Evolutionary conservation across 371 early-diverging fungal genomes (phyloP).

Genomic region (Rhizomucor pusillus): DNA sequence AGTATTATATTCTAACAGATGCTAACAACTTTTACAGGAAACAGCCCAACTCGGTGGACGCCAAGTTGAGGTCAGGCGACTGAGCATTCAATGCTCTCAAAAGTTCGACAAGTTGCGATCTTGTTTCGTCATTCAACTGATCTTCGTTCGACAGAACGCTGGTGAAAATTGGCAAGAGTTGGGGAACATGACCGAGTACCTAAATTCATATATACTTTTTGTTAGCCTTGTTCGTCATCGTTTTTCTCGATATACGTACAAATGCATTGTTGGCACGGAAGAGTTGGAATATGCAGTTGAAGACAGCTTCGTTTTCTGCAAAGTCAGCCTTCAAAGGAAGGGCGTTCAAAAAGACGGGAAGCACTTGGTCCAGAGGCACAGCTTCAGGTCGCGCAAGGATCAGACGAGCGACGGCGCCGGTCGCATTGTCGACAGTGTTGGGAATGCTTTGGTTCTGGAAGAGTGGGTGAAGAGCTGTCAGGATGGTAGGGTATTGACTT

Average conservation of each 20-base stretch:
- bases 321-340: slow-evolving; percentile 79
- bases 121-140: slow-evolving; percentile 51
- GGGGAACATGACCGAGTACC: slow-evolving; percentile 37
- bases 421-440: slow-evolving; percentile 81
- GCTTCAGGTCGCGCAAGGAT: slow-evolving; percentile 62
- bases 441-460: slow-evolving; percentile 59
- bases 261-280: slow-evolving; percentile 54
- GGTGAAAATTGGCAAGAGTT: slow-evolving; percentile 43
- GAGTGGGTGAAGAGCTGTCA: slow-evolving; percentile 70
- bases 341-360: slow-evolving; percentile 68
- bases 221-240: neutral
- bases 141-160: slow-evolving; percentile 50
- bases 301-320: slow-evolving; percentile 79
- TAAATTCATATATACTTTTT: neutral
- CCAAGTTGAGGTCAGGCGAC: slow-evolving; percentile 35
- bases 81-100: slow-evolving; percentile 48
- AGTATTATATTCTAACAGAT: too few relatives aligned
- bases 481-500: slow-evolving; percentile 64
- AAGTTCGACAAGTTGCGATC: slow-evolving; percentile 56
- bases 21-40: slow-evolving; percentile 23
- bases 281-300: slow-evolving; percentile 61
- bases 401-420: slow-evolving; percentile 65
- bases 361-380: slow-evolving; percentile 72
- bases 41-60: slow-evolving; percentile 33
- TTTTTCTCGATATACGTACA: slow-evolving; percentile 14